Percentiles rank a stretch among this genome's conserved stretches.
These are phyloP conservation scores for Aschersonia sp. DNA, from an alignment of 2,329 filamentous ascomycete species.

Conservation along the genomic window DNA sequence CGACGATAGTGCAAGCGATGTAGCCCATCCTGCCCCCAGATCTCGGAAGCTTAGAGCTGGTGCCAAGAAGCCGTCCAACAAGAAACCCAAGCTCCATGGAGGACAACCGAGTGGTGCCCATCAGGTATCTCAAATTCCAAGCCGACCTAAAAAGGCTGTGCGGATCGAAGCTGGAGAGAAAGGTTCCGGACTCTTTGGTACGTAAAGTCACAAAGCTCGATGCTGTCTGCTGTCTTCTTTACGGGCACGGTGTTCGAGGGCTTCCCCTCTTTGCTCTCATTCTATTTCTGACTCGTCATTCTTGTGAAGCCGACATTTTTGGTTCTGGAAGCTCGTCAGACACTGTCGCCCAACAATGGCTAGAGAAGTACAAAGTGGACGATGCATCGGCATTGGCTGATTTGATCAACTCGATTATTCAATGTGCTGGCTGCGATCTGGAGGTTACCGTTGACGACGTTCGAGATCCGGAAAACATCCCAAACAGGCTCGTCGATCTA, in stretches of 20 bases:
- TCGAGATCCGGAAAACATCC: conserved; percentile 75
- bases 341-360: conserved; percentile 45
- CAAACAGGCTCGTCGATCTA: conserved; percentile 66
- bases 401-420: conserved; percentile 52
- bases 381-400: conserved; percentile 42
- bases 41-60: conserved; percentile 25
- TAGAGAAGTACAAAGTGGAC: conserved; percentile 40
- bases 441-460: conserved; percentile 73
- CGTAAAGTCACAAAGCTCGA: conserved; percentile 6
- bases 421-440: conserved; percentile 66
- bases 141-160: conserved; percentile 40
- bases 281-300: background rate
- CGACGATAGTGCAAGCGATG: conserved; percentile 31
- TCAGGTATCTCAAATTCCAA: conserved; percentile 30
- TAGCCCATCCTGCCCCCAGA: conserved; percentile 22
- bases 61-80: conserved; percentile 42
- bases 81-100: conserved; percentile 52
- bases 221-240: too few species aligned
- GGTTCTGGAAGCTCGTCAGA: conserved; percentile 41
- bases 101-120: conserved; percentile 21
- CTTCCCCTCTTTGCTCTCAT: background rate
- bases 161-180: conserved; percentile 36
- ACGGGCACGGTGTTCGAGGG: too few species aligned
- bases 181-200: conserved; percentile 42
- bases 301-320: conserved; percentile 43